A percentile compares a stretch with the other conserved stretches of the same genome.
Conservation (phyloP, 1,284 basidiomycete species). For the Ceratorhiza oryzae-sativae region DNA sequence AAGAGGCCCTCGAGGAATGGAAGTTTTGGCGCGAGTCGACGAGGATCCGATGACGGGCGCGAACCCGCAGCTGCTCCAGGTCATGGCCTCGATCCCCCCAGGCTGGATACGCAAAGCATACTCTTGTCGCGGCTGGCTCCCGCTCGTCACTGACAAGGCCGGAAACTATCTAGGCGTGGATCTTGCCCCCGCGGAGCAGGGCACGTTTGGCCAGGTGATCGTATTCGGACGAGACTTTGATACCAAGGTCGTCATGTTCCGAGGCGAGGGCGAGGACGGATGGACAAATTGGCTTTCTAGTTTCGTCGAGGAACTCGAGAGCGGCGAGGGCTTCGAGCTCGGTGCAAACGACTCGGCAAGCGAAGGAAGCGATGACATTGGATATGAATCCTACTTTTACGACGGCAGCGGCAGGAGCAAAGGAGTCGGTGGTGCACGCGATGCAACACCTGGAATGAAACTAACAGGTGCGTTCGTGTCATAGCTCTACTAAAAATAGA, state of each 20-base stretch:
- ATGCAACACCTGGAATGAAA: constrained; percentile 51
- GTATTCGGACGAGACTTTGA: constrained; percentile 98
- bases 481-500: not conserved
- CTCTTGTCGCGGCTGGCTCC: constrained; percentile 95
- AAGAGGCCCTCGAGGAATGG: constrained; percentile 93
- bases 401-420: constrained; percentile 78
- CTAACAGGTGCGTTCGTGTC: constrained; percentile 12
- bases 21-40: constrained; percentile 92
- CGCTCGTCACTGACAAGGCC: constrained; percentile 89
- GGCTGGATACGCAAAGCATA: constrained; percentile 92
- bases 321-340: constrained; percentile 84
- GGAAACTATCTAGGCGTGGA: constrained; percentile 99
- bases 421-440: constrained; percentile 68
- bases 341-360: constrained; percentile 60
- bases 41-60: constrained; percentile 80
- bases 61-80: constrained; percentile 70
- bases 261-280: constrained; percentile 87
- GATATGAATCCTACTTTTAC: constrained; percentile 87
- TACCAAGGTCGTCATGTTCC: constrained; percentile 94
- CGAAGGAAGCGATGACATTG: constrained; percentile 73
- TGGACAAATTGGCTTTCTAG: constrained; percentile 96
- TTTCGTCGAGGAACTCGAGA: constrained; percentile 93
- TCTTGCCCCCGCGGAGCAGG: constrained; percentile 82
- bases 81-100: constrained; percentile 90
- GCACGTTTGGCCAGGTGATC: constrained; percentile 90